Evolutionary conservation across 2,329 filamentous ascomycete genomes (phyloP).

Genomic region (Podosphaera fusca): DNA sequence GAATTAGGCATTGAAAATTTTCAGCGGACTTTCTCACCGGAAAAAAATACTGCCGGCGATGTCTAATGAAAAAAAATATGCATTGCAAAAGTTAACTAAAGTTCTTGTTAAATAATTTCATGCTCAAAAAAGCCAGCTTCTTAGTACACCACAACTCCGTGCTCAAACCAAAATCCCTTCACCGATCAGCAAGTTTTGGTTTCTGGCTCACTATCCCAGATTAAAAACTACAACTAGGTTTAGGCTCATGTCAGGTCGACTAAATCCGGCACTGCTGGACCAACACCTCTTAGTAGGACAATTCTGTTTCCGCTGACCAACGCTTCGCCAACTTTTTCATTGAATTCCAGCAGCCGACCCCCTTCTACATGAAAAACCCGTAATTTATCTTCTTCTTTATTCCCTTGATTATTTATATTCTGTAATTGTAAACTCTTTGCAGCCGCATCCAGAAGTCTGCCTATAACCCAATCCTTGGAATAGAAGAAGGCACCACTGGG

Average conservation of each 20-base stretch:
- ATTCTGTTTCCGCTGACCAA: slow-evolving; percentile 73
- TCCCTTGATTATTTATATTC: slow-evolving; percentile 62
- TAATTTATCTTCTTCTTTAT: slow-evolving; percentile 54
- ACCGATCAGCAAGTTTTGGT: background rate
- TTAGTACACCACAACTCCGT: background rate
- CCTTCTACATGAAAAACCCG: slow-evolving; percentile 86
- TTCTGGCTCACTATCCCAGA: background rate
- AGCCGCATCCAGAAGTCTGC: slow-evolving; percentile 55
- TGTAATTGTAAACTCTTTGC: slow-evolving; percentile 56
- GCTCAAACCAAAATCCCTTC: background rate
- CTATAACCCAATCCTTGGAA: slow-evolving; percentile 71
- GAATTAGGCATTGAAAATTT: too few relatives aligned
- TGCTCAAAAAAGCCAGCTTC: background rate
- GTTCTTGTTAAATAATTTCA: too few relatives aligned
- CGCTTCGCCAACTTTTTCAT: slow-evolving; percentile 55
- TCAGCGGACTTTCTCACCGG: too few relatives aligned
- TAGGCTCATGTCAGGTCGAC: slow-evolving; percentile 24
- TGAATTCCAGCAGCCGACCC: slow-evolving; percentile 66
- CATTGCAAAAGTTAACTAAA: too few relatives aligned
- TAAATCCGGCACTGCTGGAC: slow-evolving; percentile 47
- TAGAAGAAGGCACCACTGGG: slow-evolving; percentile 67
- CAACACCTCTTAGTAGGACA: slow-evolving; percentile 67
- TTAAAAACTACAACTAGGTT: background rate
- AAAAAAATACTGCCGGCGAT: too few relatives aligned
- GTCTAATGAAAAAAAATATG: too few relatives aligned